Base-by-base conservation (phyloP, 1,284 basidiomycete genomes). In the Cryptococcus floricola region DNA sequence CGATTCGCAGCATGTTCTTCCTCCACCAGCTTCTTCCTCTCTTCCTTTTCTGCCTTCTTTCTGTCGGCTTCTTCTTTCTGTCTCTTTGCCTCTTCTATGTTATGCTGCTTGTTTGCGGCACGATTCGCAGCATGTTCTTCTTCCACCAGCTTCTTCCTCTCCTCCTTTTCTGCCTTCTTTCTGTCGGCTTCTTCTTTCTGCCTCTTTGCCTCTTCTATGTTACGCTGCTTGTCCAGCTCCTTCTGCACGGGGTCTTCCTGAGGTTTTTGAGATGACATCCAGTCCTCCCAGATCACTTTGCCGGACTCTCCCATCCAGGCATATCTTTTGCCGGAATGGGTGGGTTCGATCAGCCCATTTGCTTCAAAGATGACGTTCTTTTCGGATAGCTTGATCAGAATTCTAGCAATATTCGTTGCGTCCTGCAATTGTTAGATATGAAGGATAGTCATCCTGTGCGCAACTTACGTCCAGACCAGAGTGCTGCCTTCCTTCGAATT, bases 401-500 rank as follows among this genome's bases (percentile, higher is more conserved):
- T 85, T 25, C 88, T 83, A 16, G 87, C 81, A 53, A 95, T 84
- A 70, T 95, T 95, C 14, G 87, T 86, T 31, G 89, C 83, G 75
- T 96, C 92, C 90, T 93, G 57, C n/a, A 46, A 31, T 8, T 34
- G n/a, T 43, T 23, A 23, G 42, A 25, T 19, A 5, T 4, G 18
- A 12, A 3, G 5, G 16, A 16, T n/a, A 8, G 42, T 5, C 14
- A 12, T 12, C 42, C 18, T 25, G 19, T 27, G 23, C 3, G 19
- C 19, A 12, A 42, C 88, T 80, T 64, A 91, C 90, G 74, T 91
- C 89, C 43, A 94, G 87, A 19, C 92, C 92, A 66, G 85, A 86
- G 74, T 96, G 92, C 59, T 85, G 82, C 64, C 88, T 83, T 14
- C 92, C 92, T 71, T 86, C 78, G 68, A 96, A 96, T 2, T 65